Percentiles rank a stretch among this genome's conserved stretches.
Conservation (phyloP, 192 early-diverging fungal genomes). For the Backusella sp. region DNA sequence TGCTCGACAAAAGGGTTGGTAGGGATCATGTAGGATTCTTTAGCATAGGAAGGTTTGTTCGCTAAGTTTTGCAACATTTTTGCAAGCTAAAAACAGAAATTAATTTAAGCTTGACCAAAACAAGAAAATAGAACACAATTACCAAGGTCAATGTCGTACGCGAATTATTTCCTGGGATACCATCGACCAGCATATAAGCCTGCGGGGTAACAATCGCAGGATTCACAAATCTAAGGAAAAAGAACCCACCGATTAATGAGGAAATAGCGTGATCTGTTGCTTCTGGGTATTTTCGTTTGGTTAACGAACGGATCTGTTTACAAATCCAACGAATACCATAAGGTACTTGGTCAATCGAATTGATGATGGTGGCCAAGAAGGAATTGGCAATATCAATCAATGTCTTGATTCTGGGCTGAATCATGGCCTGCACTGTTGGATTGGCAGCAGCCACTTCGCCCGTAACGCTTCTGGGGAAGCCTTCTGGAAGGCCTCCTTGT, state of each 20-base stretch:
- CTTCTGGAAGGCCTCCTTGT: constrained; percentile 49
- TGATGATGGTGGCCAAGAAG: constrained; percentile 87
- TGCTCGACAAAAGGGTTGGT: constrained; percentile 86
- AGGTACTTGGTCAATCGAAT: constrained; percentile 83
- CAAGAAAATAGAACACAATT: constrained; percentile 1
- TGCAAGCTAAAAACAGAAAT: constrained; percentile 56
- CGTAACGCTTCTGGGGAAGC: constrained; percentile 75
- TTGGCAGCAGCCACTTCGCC: constrained; percentile 80
- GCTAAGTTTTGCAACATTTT: constrained; percentile 95
- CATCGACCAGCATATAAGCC: constrained; percentile 90
- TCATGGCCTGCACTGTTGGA: constrained; percentile 78
- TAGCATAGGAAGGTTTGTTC: constrained; percentile 89
- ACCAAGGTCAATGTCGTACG: constrained; percentile 90
- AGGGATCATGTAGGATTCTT: constrained; percentile 88
- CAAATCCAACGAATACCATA: constrained; percentile 99
- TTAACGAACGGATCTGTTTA: constrained; percentile 93
- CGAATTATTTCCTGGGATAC: constrained; percentile 74
- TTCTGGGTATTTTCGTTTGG: constrained; percentile 92
- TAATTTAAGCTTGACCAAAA: neutral
- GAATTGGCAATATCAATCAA: constrained; percentile 85
- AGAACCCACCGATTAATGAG: constrained; percentile 95
- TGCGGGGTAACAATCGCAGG: constrained; percentile 97
- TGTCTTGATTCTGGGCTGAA: constrained; percentile 74
- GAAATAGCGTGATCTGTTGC: constrained; percentile 88
- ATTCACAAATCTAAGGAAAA: constrained; percentile 95